A percentile compares a stretch with the other conserved stretches of the same genome.
phyloP scores from a whole-genome alignment of 2,329 filamentous ascomycete genomes.

The Trichoderma guizhouense region DNA sequence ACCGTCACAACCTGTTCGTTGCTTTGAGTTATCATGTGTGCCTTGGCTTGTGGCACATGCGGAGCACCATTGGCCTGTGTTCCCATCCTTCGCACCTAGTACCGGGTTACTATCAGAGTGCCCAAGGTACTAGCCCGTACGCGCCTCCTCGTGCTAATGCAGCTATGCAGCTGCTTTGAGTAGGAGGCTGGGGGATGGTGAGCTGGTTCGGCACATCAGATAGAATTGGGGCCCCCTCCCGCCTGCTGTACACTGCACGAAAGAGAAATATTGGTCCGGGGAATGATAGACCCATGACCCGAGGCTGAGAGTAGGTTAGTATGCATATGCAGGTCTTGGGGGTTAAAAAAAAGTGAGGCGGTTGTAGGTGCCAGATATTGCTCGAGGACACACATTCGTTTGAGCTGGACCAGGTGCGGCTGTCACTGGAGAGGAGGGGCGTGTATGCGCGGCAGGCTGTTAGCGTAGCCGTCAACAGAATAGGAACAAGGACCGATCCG shows the following conservation, averaged over 20 bases:
- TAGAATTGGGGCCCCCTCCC: neutral
- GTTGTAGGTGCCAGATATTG: neutral
- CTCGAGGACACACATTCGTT: neutral
- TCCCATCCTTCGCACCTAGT: neutral
- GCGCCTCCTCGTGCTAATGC: neutral
- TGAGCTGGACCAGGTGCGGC: neutral
- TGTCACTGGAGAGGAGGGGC: neutral
- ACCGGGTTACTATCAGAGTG: neutral
- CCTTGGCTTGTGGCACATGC: neutral
- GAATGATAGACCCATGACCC: neutral
- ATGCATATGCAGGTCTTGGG: neutral
- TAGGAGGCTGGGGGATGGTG: neutral
- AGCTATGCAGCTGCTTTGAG: neutral
- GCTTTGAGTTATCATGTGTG: neutral
- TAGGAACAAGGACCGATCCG: conserved; percentile 1
- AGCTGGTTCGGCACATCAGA: neutral
- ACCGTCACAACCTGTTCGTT: neutral
- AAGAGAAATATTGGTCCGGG: neutral
- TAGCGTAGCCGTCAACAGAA: neutral
- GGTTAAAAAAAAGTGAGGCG: neutral
- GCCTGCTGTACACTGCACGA: neutral
- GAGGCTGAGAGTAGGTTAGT: neutral
- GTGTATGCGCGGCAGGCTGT: neutral
- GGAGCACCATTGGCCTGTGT: neutral
- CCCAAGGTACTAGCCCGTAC: neutral